Evolutionary conservation across 2,329 filamentous ascomycete species (phyloP), one percentile per base, ranked within the genome.

Genomic region (Celoporthe dispersa): DNA sequence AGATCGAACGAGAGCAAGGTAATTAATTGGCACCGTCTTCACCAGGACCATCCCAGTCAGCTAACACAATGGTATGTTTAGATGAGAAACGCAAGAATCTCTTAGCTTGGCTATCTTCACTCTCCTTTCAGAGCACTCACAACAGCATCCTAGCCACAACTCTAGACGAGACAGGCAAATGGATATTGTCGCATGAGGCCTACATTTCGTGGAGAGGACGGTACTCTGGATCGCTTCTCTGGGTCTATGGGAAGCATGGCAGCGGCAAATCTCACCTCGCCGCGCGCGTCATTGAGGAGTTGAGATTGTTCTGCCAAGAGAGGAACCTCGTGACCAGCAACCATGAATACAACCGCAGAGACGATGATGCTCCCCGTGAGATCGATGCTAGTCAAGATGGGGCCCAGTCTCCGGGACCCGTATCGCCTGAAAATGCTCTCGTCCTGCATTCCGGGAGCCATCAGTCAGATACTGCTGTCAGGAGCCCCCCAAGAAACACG

Each of bases 211-310:
- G 66, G 66, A 68, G 8, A 33, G 33, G n/a, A 6, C 4, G 8
- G 0, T 55, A 41, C 14, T 7, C 12, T 14, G 66, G 33, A 11
- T 8, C 66, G 14, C 31, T 63, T 3, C 66, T 68, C 2, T 68
- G 66, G 66, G 44, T 68, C 3, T 55, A 63, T 9, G 65, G 65
- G 4, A 67, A 67, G 22, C 65, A 67, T 19, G 65, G 65, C 5
- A 67, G 65, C 55, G 65, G 65, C 1, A 67, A 67, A 19, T 61
- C 65, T 14, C 65, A 67, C 22, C 44, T 67, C 22, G 65, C 65
- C 7, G 65, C 65, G 0, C 55, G 28, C 1, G 65, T 51, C 28
- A 61, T 67, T 3, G 65, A 67, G n/a, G 65, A 67, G 3, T 19
- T 67, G 39, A 67, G 55, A 8, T 14, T 9, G 12, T 6, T 67